phyloP scores from a whole-genome alignment of 306 rosid genomes.

The Casuarina cunninghamiana region DNA sequence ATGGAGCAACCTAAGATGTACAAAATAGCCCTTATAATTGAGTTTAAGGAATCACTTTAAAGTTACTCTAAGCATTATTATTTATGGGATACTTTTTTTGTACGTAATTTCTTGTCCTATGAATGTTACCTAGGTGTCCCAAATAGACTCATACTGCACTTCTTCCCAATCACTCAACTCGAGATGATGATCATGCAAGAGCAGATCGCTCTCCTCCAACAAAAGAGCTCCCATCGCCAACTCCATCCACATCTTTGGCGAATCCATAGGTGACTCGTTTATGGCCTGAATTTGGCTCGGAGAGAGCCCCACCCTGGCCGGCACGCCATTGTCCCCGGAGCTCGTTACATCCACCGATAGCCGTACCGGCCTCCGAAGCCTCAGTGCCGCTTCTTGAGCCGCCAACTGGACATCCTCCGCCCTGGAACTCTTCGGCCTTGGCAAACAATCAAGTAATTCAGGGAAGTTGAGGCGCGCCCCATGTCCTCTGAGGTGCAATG shows the following conservation, averaged over 20 bases:
- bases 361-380: constrained; percentile 8
- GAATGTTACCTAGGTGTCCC: constrained; percentile 36
- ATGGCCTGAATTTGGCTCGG: constrained; percentile 81
- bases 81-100: too few relatives aligned
- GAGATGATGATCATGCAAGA: constrained; percentile 4
- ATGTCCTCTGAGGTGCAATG: constrained; percentile 61
- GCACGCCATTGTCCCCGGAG: constrained; percentile 1
- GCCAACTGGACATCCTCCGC: constrained; percentile 63
- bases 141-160: constrained; percentile 44
- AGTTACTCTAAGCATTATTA: not conserved
- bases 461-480: constrained; percentile 70
- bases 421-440: constrained; percentile 49
- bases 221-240: constrained; percentile 41
- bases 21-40: not conserved
- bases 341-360: not conserved
- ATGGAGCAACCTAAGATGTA: not conserved
- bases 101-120: not conserved
- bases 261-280: constrained; percentile 81
- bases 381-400: constrained; percentile 76
- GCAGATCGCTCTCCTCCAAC: constrained; percentile 28
- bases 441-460: constrained; percentile 43
- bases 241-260: constrained; percentile 94
- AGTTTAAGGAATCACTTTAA: not conserved
- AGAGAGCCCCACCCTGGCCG: constrained; percentile 59
- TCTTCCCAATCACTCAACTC: constrained; percentile 46